Evolutionary conservation across 2,329 filamentous ascomycete species (phyloP).

Genomic region (Xylaria hypoxylon): DNA sequence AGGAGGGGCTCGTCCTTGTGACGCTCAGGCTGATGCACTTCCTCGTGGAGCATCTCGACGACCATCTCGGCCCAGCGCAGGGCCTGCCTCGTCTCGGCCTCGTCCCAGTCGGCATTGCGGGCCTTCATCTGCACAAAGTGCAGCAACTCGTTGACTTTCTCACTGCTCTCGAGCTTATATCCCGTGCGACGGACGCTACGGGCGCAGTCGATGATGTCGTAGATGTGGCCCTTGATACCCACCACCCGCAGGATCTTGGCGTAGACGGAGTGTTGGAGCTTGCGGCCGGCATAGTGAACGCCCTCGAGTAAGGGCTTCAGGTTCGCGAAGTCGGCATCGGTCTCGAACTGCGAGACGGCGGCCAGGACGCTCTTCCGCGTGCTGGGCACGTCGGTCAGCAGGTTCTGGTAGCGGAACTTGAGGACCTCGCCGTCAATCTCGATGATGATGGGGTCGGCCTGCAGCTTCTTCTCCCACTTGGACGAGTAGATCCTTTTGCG

Average conservation of each 20-base stretch:
- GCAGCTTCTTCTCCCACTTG: constrained; percentile 61
- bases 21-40: constrained; percentile 52
- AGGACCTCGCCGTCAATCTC: constrained; percentile 68
- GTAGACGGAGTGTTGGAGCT: constrained; percentile 52
- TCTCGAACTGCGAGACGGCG: constrained; percentile 61
- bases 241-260: constrained; percentile 57
- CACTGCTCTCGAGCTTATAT: constrained; percentile 56
- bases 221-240: constrained; percentile 56
- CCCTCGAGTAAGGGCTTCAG: constrained; percentile 65
- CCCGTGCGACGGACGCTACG: constrained; percentile 60
- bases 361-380: constrained; percentile 54
- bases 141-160: constrained; percentile 57
- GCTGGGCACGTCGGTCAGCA: constrained; percentile 56
- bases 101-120: constrained; percentile 52
- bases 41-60: constrained; percentile 62
- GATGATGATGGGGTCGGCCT: constrained; percentile 67
- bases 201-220: constrained; percentile 63
- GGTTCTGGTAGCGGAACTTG: constrained; percentile 62
- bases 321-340: constrained; percentile 64
- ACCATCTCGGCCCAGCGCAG: constrained; percentile 61
- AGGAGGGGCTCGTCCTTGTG: constrained; percentile 31
- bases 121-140: constrained; percentile 58
- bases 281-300: constrained; percentile 57
- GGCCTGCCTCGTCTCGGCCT: constrained; percentile 55
- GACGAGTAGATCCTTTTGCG: constrained; percentile 64